Percentiles rank a stretch among this genome's conserved stretches.
Conservation (phyloP, 2,329 filamentous ascomycete species). For the Xylaria sp. region DNA sequence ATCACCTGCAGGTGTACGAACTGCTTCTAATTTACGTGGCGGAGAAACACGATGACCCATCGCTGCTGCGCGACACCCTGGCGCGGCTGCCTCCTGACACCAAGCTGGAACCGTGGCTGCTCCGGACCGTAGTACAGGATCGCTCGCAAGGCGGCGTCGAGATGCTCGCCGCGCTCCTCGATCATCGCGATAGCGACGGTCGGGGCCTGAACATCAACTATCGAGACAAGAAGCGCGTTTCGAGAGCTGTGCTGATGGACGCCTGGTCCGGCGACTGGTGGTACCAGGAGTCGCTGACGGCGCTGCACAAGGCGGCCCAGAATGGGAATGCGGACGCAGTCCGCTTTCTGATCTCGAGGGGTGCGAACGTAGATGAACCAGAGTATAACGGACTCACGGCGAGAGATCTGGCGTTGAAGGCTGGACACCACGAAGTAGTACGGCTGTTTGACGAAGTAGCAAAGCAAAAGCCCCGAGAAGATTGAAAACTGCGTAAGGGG, state of each 20-base stretch:
- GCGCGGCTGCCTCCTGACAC: neutral
- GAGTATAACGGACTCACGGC: neutral
- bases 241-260: neutral
- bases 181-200: neutral
- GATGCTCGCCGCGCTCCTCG: neutral
- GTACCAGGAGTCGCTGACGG: neutral
- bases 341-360: neutral
- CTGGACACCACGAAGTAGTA: neutral
- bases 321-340: neutral
- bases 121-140: neutral
- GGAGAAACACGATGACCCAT: neutral
- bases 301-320: neutral
- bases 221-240: neutral
- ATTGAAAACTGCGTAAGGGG: too few species aligned
- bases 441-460: neutral
- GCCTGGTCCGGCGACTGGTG: neutral
- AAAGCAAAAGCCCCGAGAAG: neutral
- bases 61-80: neutral
- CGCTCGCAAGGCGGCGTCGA: neutral
- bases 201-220: neutral
- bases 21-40: neutral
- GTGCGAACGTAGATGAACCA: neutral
- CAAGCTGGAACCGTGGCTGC: neutral
- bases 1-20: neutral
- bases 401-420: neutral